Conservation (phyloP, 1,139 yeast genomes). For the Waltiozyma sp. region DNA sequence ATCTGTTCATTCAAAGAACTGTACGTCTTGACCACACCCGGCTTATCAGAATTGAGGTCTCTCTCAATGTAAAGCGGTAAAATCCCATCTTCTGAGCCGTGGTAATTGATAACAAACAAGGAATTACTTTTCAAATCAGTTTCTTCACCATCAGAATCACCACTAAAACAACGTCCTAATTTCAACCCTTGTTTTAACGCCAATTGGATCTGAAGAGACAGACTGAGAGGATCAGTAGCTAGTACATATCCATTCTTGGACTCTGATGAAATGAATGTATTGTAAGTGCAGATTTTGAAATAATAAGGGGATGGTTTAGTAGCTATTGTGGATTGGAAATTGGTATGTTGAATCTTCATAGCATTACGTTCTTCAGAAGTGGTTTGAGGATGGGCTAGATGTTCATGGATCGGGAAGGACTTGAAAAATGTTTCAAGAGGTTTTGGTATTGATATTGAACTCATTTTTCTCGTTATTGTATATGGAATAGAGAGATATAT, state of each 20-base stretch:
- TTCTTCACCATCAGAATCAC: constrained; percentile 7
- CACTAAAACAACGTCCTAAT: constrained; percentile 9
- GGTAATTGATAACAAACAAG: constrained; percentile 11
- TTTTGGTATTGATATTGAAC: constrained; percentile 26
- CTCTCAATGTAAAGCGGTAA: constrained; percentile 16
- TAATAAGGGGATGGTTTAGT: constrained; percentile 1
- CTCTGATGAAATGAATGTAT: constrained; percentile 7
- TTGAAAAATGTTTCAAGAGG: constrained; percentile 35
- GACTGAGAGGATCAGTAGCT: constrained; percentile 18
- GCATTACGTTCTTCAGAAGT: constrained; percentile 13
- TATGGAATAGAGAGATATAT: no score
- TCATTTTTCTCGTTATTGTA: not conserved
- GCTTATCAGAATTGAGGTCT: constrained; percentile 3
- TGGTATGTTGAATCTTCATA: constrained; percentile 10
- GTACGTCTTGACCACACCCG: constrained; percentile 9
- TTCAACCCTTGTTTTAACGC: constrained; percentile 9
- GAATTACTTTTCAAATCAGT: constrained; percentile 12
- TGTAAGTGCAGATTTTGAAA: constrained; percentile 17
- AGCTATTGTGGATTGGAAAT: constrained; percentile 7
- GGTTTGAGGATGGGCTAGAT: constrained; percentile 23
- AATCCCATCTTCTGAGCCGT: constrained; percentile 12
- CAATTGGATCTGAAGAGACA: constrained; percentile 12
- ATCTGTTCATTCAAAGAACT: constrained; percentile 11
- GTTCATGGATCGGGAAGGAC: constrained; percentile 33
- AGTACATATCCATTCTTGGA: constrained; percentile 6